Evolutionary conservation across 2,329 filamentous ascomycete genomes (phyloP).

Genomic region (Magnaporthiopsis incrustans): DNA sequence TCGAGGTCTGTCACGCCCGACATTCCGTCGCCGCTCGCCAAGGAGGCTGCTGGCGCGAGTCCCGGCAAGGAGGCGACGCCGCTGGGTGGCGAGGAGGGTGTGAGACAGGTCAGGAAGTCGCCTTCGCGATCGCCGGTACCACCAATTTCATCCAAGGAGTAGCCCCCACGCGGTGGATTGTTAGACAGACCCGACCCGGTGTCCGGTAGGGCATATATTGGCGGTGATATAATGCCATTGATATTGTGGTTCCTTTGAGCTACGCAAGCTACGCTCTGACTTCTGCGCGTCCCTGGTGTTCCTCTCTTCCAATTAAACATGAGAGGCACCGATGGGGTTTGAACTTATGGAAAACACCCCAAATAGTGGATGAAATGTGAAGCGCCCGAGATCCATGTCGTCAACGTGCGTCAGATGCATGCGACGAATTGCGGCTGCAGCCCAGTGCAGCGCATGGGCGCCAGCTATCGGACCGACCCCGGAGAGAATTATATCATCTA

Average conservation of each 20-base stretch:
- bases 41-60: constrained; percentile 30
- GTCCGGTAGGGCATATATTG: too few relatives aligned
- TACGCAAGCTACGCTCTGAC: too few relatives aligned
- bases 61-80: background rate
- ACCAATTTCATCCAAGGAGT: constrained; percentile 4
- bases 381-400: too few relatives aligned
- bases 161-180: background rate
- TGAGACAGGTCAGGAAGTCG: constrained; percentile 1
- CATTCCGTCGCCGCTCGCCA: constrained; percentile 43
- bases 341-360: background rate
- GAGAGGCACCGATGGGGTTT: background rate
- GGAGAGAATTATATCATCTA: background rate
- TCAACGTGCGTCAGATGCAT: too few relatives aligned
- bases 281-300: too few relatives aligned
- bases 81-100: background rate
- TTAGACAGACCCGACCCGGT: background rate
- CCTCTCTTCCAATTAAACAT: background rate
- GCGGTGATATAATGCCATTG: background rate
- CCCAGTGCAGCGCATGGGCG: background rate
- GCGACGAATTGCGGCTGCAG: background rate
- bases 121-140: constrained; percentile 2
- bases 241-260: too few relatives aligned
- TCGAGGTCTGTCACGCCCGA: constrained; percentile 48
- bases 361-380: background rate
- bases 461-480: too few relatives aligned